phyloP scores from a whole-genome alignment of 2,329 filamentous ascomycete species.

The Penicillium griseofulvum region DNA sequence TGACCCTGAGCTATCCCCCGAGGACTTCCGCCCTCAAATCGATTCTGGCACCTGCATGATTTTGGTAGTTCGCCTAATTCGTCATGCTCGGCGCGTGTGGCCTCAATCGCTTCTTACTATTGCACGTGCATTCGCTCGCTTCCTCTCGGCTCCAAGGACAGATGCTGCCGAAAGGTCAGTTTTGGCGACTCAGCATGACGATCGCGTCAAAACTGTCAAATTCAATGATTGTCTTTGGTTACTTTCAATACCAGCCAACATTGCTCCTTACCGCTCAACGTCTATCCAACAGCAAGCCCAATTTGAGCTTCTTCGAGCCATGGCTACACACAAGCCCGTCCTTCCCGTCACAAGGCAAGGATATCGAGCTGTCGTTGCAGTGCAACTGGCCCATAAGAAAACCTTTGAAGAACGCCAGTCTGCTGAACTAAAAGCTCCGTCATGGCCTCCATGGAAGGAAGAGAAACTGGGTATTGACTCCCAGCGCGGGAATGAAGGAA shows the following conservation, averaged over 20 bases:
- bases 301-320: slow-evolving; percentile 56
- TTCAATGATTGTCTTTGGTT: slow-evolving; percentile 52
- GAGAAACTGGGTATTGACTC: slow-evolving; percentile 60
- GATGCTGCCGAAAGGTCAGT: slow-evolving; percentile 1
- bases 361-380: slow-evolving; percentile 54
- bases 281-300: slow-evolving; percentile 56
- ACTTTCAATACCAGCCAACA: slow-evolving; percentile 49
- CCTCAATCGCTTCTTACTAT: slow-evolving; percentile 47
- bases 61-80: slow-evolving; percentile 49
- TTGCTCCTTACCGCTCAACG: slow-evolving; percentile 50
- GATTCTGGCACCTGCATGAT: slow-evolving; percentile 36
- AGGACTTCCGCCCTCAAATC: slow-evolving; percentile 16
- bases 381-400: slow-evolving; percentile 60
- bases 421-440: slow-evolving; percentile 57
- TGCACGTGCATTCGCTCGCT: slow-evolving; percentile 39
- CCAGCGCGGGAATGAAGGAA: slow-evolving; percentile 55
- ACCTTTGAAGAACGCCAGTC: slow-evolving; percentile 56
- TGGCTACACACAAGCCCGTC: slow-evolving; percentile 55
- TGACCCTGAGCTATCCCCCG: background rate
- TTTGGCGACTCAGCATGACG: slow-evolving; percentile 3
- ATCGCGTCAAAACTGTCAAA: slow-evolving; percentile 38
- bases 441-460: slow-evolving; percentile 67
- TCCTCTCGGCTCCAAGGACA: slow-evolving; percentile 25
- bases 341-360: slow-evolving; percentile 57
- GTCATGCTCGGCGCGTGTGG: slow-evolving; percentile 51